phyloP scores from a whole-genome alignment of 2,329 filamentous ascomycete genomes.

The Penicillium brevicompactum region DNA sequence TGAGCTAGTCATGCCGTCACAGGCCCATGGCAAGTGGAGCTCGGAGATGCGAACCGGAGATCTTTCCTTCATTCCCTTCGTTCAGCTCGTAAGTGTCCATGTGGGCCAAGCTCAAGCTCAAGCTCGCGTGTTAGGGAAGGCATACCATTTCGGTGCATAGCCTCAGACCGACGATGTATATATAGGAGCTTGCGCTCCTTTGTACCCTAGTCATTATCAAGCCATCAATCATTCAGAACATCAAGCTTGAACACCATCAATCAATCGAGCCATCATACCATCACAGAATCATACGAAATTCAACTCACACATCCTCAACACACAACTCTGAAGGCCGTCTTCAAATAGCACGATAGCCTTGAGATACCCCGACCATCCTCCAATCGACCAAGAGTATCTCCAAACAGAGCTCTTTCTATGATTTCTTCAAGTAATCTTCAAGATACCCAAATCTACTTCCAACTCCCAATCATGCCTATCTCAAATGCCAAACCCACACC shows the following conservation, averaged over 20 bases:
- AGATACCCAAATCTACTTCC: background rate
- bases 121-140: conserved; percentile 23
- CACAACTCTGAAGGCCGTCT: background rate
- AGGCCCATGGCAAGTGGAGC: conserved; percentile 16
- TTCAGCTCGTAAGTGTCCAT: conserved; percentile 21
- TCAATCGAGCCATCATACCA: background rate
- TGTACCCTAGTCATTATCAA: background rate
- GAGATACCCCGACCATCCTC: no score
- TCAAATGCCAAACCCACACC: conserved; percentile 13
- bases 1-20: conserved; percentile 23
- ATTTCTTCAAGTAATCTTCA: background rate
- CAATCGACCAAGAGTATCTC: background rate
- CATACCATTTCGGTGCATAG: conserved; percentile 18
- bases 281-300: no score
- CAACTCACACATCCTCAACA: no score
- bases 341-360: background rate
- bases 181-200: conserved; percentile 19
- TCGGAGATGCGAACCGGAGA: conserved; percentile 17
- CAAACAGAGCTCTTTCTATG: background rate
- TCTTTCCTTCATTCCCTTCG: conserved; percentile 19
- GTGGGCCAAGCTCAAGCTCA: conserved; percentile 25
- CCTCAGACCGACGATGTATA: conserved; percentile 15
- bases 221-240: background rate
- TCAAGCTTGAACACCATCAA: background rate
- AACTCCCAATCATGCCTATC: conserved; percentile 18